Evolutionary conservation across 345 rosid species (phyloP).

Genomic region (Ceriops decandra): DNA sequence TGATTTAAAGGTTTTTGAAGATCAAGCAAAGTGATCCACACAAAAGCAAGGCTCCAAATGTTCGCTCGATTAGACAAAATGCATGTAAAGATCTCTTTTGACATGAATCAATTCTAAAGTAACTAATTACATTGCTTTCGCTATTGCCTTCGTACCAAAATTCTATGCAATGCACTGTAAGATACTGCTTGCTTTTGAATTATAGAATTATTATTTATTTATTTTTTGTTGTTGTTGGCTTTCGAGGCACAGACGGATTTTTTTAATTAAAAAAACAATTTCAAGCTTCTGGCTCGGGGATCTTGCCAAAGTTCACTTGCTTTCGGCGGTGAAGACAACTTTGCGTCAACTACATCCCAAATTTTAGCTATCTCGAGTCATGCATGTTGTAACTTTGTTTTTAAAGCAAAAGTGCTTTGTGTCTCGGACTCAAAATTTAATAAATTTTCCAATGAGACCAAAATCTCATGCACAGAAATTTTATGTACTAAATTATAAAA

Average conservation of each 20-base stretch:
- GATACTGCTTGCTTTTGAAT: background rate
- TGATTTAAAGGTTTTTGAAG: background rate
- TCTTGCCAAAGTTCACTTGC: too few relatives aligned
- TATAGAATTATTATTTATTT: background rate
- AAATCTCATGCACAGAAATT: too few relatives aligned
- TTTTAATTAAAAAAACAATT: background rate
- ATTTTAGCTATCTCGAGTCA: too few relatives aligned
- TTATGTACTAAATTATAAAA: too few relatives aligned
- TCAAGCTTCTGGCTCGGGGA: too few relatives aligned
- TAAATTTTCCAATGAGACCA: too few relatives aligned
- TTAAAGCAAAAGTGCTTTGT: too few relatives aligned
- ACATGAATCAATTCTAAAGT: slow-evolving; percentile 9
- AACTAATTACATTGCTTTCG: background rate
- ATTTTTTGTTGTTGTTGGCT: background rate
- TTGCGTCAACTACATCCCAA: too few relatives aligned
- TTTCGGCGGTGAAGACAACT: too few relatives aligned
- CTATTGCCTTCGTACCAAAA: background rate
- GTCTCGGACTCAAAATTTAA: too few relatives aligned
- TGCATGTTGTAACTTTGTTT: too few relatives aligned
- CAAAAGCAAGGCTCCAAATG: slow-evolving; percentile 7
- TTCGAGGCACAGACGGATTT: background rate
- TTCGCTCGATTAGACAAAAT: background rate
- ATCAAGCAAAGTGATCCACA: background rate
- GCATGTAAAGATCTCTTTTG: background rate
- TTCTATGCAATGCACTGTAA: background rate